These are phyloP conservation scores for Trichoderma hamatum DNA, from an alignment of 2,329 filamentous ascomycete genomes.

Conservation along the genomic window DNA sequence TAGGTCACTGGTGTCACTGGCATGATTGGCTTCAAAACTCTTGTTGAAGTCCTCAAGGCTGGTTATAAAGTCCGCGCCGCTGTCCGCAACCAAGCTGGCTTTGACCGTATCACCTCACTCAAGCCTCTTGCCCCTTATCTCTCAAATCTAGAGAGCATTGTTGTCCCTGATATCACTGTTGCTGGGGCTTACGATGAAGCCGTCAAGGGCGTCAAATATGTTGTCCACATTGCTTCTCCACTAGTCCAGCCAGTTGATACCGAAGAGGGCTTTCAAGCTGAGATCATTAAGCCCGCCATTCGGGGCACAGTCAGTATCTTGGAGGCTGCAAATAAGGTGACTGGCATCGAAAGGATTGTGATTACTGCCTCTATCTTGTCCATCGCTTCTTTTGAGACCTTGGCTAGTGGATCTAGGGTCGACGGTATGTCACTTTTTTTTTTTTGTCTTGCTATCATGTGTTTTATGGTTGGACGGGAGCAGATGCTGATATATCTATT, in stretches of 20 bases:
- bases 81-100: slow-evolving; percentile 33
- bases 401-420: not conserved
- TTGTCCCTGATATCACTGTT: slow-evolving; percentile 44
- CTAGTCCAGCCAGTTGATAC: slow-evolving; percentile 4
- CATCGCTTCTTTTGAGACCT: slow-evolving; percentile 13
- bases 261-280: slow-evolving; percentile 23
- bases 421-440: slow-evolving; percentile 2
- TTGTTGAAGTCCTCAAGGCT: slow-evolving; percentile 33
- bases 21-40: slow-evolving; percentile 37
- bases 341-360: slow-evolving; percentile 45
- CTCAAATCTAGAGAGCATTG: slow-evolving; percentile 32
- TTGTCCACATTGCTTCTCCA: slow-evolving; percentile 41
- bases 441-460: not conserved
- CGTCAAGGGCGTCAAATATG: slow-evolving; percentile 42
- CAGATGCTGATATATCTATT: not conserved
- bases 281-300: slow-evolving; percentile 41
- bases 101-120: slow-evolving; percentile 28
- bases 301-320: slow-evolving; percentile 44
- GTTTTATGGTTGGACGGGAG: not conserved
- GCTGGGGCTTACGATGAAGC: slow-evolving; percentile 46
- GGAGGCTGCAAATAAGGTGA: slow-evolving; percentile 39
- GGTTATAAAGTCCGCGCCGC: slow-evolving; percentile 38
- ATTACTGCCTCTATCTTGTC: slow-evolving; percentile 46
- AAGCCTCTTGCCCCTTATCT: slow-evolving; percentile 16
- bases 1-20: slow-evolving; percentile 39